phyloP scores from a whole-genome alignment of 805 yeast species.

The Hermanozyma aechmeae region DNA sequence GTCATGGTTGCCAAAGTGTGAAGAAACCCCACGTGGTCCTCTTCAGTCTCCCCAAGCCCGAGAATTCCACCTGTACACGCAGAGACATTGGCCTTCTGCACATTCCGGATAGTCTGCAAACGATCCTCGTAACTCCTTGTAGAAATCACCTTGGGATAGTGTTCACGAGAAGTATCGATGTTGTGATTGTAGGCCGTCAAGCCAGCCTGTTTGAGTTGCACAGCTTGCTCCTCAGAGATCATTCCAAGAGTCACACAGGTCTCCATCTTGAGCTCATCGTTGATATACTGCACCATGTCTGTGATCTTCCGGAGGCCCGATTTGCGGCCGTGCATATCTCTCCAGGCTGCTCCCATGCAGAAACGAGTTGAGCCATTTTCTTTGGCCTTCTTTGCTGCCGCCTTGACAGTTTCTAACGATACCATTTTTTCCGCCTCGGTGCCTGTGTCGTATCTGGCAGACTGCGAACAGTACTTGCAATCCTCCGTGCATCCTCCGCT shows the following conservation, averaged over 20 bases:
- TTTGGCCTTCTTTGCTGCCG: constrained; percentile 57
- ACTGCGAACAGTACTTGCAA: constrained; percentile 75
- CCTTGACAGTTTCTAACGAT: constrained; percentile 50
- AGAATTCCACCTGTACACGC: constrained; percentile 77
- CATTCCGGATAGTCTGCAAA: constrained; percentile 54
- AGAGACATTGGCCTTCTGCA: constrained; percentile 51
- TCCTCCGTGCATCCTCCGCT: constrained; percentile 80
- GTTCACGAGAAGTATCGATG: constrained; percentile 71
- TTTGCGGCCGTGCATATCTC: constrained; percentile 75
- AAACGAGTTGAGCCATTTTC: constrained; percentile 67
- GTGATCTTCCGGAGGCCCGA: constrained; percentile 53
- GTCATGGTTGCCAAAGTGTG: constrained; percentile 55
- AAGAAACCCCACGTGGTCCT: constrained; percentile 58
- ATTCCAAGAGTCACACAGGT: constrained; percentile 77
- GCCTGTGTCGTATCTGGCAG: constrained; percentile 60
- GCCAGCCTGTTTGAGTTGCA: constrained; percentile 54
- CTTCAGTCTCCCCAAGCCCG: constrained; percentile 67
- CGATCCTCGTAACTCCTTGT: constrained; percentile 69
- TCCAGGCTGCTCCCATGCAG: constrained; percentile 85
- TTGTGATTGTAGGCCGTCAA: constrained; percentile 78
- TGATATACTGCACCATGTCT: constrained; percentile 56
- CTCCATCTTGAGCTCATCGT: constrained; percentile 56
- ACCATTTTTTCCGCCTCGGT: constrained; percentile 61
- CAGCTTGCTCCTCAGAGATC: constrained; percentile 59
- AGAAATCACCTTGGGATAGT: constrained; percentile 62